Evolutionary conservation across 1,284 basidiomycete genomes (phyloP).

Genomic region (Peniophora sp.): DNA sequence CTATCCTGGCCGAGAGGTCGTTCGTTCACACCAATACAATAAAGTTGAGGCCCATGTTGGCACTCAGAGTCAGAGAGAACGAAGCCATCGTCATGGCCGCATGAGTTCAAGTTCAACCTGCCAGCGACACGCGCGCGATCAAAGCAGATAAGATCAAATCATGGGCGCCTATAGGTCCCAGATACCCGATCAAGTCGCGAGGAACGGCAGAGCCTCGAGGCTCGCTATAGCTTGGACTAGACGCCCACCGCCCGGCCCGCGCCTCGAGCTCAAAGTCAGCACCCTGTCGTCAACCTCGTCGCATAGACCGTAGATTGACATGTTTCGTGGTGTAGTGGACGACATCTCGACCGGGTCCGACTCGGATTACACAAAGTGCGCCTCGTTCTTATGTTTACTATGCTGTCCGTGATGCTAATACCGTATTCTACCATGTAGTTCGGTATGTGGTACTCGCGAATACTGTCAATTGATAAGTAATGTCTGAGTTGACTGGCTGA

Average conservation of each 20-base stretch:
- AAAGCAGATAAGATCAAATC: no score
- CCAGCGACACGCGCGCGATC: no score
- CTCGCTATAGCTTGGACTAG: no score
- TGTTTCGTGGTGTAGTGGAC: constrained; percentile 52
- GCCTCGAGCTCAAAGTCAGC: background rate
- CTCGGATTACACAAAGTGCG: constrained; percentile 83
- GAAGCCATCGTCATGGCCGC: no score
- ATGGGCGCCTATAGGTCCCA: no score
- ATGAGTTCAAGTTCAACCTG: no score
- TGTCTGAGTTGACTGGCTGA: background rate
- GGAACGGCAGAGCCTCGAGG: no score
- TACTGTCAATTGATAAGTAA: constrained; percentile 1
- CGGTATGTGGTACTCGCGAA: constrained; percentile 19
- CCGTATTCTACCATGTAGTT: constrained; percentile 13
- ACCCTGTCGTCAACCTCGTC: background rate
- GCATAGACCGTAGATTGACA: constrained; percentile 14
- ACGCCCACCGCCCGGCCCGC: background rate
- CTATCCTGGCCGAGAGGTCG: no score
- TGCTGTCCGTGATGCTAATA: constrained; percentile 4
- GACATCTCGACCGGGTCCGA: constrained; percentile 82
- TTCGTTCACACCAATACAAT: no score
- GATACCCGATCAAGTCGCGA: no score
- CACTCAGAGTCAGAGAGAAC: no score
- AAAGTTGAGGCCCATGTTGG: no score
- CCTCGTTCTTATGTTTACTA: constrained; percentile 8